Base-by-base conservation (phyloP, 805 yeast genomes). In the Yarrowia sp. region DNA sequence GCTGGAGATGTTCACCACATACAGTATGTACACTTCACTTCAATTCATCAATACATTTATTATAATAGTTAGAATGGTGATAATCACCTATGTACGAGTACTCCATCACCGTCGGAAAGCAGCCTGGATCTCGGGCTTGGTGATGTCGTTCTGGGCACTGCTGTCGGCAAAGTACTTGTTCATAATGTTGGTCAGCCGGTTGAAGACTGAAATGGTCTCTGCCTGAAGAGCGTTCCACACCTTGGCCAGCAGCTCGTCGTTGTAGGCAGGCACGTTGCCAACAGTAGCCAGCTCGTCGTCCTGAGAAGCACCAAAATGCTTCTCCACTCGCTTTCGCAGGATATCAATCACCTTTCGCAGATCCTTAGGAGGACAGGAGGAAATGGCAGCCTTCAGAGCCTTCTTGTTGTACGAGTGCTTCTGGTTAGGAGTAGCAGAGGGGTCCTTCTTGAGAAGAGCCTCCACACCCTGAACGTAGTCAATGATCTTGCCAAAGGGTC, bases 171-270 rank as follows among this genome's bases (percentile, higher is more conserved):
- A 89, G 69, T 82, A 82, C 68, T 81, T 84, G 60, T 82, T 86
- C 40, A 89, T 81, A 19, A 90, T 80, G 1, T 80, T 79, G 70
- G 82, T 82, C 68, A 92, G 77, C 56, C 86, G 82, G 70, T 83
- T 77, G 71, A 88, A 85, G 33, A 85, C 79, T 8, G 83, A 80
- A 20, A 85, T 83, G 71, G 87, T 87, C 70, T 86, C 85, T 20
- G 85, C 86, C 71, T 88, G 91, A 68, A 90, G 78, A 19, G 89
- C 86, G 15, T 82, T 80, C 95, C 97, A 88, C 68, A 91, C 81
- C 73, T 83, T 85, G 44, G 84, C 86, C 46, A 87, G 77, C 47
- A 91, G 74, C 53, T 83, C 86, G 58, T 80, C 82, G 72, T 86
- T 89, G 69, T 82, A 78, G 69, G 80, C 82, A 40, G 79, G 66